phyloP scores from a whole-genome alignment of 768 basidiomycete species.

The Boletus edulis region DNA sequence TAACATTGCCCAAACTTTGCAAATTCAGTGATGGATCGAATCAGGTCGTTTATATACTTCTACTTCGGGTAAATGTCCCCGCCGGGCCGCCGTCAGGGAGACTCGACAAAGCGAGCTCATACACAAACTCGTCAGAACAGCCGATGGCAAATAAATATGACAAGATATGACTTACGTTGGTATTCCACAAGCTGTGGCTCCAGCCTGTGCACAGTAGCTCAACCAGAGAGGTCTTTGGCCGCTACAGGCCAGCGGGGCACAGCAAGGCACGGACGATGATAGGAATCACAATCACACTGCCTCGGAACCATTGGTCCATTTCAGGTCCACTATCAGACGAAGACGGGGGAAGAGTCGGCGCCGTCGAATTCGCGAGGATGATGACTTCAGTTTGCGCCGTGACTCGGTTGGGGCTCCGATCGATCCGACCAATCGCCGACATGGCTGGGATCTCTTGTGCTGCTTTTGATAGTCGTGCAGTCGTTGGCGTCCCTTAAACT shows the following conservation, averaged over 20 bases:
- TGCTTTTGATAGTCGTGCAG: too few species aligned
- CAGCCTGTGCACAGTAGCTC: background rate
- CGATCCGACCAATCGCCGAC: too few species aligned
- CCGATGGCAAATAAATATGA: background rate
- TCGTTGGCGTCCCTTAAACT: too few species aligned
- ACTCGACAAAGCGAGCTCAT: background rate
- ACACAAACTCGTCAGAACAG: background rate
- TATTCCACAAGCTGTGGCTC: constrained; percentile 4
- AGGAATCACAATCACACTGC: background rate
- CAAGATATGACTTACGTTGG: constrained; percentile 11
- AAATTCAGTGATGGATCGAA: too few species aligned
- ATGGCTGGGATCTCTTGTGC: too few species aligned
- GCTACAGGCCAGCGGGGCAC: background rate
- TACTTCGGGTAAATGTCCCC: background rate
- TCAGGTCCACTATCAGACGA: too few species aligned
- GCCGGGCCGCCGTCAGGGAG: background rate
- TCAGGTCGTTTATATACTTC: constrained; percentile 14
- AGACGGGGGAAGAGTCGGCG: too few species aligned
- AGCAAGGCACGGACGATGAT: constrained; percentile 5
- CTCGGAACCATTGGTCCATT: too few species aligned
- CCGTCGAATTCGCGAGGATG: too few species aligned
- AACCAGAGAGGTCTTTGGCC: background rate
- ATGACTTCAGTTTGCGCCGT: too few species aligned
- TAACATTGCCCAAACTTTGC: too few species aligned
- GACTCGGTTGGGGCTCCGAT: too few species aligned